Conservation (phyloP, 768 basidiomycete genomes). For the Tricholoma sp. region DNA sequence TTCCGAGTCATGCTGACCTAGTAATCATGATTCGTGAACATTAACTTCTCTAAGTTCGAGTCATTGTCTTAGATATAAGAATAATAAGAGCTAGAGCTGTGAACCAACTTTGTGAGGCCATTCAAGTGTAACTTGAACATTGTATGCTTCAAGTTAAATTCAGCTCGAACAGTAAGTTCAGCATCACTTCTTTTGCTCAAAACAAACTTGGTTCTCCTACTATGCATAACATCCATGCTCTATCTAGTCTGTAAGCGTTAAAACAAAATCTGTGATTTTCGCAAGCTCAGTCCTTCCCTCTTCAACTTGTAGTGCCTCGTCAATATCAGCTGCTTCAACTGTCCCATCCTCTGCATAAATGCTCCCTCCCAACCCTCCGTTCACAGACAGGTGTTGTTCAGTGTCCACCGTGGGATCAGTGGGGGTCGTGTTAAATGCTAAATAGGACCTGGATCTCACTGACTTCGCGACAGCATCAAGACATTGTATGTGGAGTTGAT, state of each 20-base stretch:
- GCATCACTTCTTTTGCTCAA: not conserved
- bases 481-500: not conserved
- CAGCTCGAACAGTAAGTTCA: not conserved
- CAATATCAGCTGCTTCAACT: constrained; percentile 1
- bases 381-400: not conserved
- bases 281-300: not conserved
- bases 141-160: not conserved
- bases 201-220: too few species aligned
- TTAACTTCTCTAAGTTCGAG: too few species aligned
- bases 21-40: not conserved
- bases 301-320: not conserved
- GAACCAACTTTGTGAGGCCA: not conserved
- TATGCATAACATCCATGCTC: not conserved
- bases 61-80: too few species aligned
- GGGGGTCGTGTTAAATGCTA: not conserved
- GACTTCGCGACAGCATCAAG: not conserved
- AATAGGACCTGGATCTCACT: not conserved
- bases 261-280: constrained; percentile 2
- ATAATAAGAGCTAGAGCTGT: too few species aligned
- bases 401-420: not conserved
- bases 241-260: constrained; percentile 2
- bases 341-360: not conserved
- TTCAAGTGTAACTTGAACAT: not conserved
- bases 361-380: not conserved
- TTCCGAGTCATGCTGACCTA: too few species aligned